phyloP scores from a whole-genome alignment of 768 basidiomycete species.

The Russula ochroleuca region DNA sequence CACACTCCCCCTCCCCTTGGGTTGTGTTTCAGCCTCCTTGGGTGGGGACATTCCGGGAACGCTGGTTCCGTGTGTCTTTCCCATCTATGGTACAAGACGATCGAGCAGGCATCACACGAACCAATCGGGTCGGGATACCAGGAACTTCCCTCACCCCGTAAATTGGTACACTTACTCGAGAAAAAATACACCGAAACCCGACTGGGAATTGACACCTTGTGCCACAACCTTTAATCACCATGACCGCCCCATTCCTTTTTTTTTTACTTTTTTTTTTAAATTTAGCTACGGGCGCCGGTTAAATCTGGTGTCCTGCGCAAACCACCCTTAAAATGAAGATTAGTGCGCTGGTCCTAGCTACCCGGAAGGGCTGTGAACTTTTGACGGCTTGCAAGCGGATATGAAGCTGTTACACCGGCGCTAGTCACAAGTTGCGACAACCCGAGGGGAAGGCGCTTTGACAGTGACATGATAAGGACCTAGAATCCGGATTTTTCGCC shows the following conservation, averaged over 20 bases:
- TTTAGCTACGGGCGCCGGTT: not conserved
- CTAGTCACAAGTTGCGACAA: not conserved
- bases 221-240: not conserved
- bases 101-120: not conserved
- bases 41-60: not conserved
- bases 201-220: not conserved
- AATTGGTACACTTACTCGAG: not conserved
- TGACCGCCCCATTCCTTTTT: not conserved
- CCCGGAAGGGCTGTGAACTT: not conserved
- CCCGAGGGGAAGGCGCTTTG: not conserved
- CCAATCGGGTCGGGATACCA: not conserved
- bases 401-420: slow-evolving; percentile 1
- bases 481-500: not conserved
- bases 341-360: not conserved
- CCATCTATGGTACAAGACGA: slow-evolving; percentile 6
- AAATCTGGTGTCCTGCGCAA: not conserved
- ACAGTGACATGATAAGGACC: not conserved
- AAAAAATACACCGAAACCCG: not conserved
- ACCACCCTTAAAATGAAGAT: not conserved
- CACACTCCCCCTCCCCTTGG: not conserved
- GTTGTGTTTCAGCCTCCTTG: not conserved
- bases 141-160: not conserved
- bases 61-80: not conserved
- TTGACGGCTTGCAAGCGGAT: not conserved
- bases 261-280: not conserved